phyloP scores from a whole-genome alignment of 2,329 filamentous ascomycete genomes.

The Coniochaeta hoffmannii region DNA sequence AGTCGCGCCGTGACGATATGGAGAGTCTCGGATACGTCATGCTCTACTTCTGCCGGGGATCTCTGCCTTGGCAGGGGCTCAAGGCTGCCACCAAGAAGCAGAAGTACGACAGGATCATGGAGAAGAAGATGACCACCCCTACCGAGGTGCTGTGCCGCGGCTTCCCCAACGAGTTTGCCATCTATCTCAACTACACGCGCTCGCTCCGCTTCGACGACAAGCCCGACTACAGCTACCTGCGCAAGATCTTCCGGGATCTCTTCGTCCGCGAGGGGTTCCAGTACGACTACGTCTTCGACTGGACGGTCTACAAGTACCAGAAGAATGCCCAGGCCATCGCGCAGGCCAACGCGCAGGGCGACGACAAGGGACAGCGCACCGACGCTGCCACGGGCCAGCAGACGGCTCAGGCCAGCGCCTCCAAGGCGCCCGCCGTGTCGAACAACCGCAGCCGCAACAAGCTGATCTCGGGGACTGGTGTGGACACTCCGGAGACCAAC shows the following conservation, averaged over 20 bases:
- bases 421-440: constrained; percentile 62
- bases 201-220: constrained; percentile 99
- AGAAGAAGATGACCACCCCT: constrained; percentile 99
- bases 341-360: constrained; percentile 66
- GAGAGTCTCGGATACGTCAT: constrained; percentile 98
- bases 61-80: constrained; percentile 95
- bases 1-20: constrained; percentile 99
- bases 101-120: constrained; percentile 99
- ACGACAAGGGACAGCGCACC: constrained; percentile 67
- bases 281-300: constrained; percentile 99
- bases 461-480: constrained; percentile 58
- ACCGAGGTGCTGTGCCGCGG: constrained; percentile 98
- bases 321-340: constrained; percentile 97
- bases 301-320: constrained; percentile 99
- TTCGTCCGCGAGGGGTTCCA: constrained; percentile 99
- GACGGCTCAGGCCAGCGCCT: constrained; percentile 47
- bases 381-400: constrained; percentile 57
- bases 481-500: constrained; percentile 65
- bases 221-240: constrained; percentile 98
- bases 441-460: constrained; percentile 77
- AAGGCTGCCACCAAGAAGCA: constrained; percentile 99
- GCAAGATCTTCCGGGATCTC: constrained; percentile 99
- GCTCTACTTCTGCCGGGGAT: constrained; percentile 99
- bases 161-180: constrained; percentile 98
- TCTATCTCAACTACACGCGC: constrained; percentile 98